Base-by-base conservation (phyloP, 2,329 filamentous ascomycete genomes). In the Myriosclerotinia duriaeana region DNA sequence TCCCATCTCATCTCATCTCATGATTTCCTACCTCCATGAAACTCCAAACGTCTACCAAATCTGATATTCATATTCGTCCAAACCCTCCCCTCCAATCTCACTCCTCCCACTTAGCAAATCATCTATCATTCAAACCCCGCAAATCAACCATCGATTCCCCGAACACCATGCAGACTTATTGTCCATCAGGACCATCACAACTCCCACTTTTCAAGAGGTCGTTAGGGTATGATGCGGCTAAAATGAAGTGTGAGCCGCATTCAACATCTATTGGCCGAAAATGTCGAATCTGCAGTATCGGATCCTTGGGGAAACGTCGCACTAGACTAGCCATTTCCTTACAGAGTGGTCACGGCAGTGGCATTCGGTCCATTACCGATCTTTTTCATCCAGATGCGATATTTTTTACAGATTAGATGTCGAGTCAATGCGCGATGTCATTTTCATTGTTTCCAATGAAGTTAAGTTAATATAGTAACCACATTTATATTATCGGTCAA, bases 151-250 rank as follows among this genome's bases (percentile, higher is more conserved):
- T 50, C 9, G 46, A 50, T 50, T 22, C 46, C 46, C 48, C 22
- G 22, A 30, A 52, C 12, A 30, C 42, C 22, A 44, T 34, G 1
- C 30, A 38, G 3, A 30, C 52, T n/a, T 36, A 3, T n/a, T 54
- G 3, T 5, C 53, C 30, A 34, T 38, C 8, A 11, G 9, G 12
- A 17, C 30, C 53, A 38, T 30, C 14, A 15, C 26, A 34, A 7
- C 38, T 56, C 40, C 38, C 62, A 64, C 40, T 50, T 30, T 64
- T 26, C 30, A 38, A 40, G 59, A 11, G 30, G 59, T 61, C 46
- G 46, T 61, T 38, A 5, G 59, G 59, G 59, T 52, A 34, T 38
- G 59, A 53, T 64, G 62, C 62, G 62, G 62, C 62, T 64, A 64
- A 56, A 64, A 56, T 48, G 26, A 34, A 7, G 34, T 61, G 34